Evolutionary conservation across 768 basidiomycete species (phyloP).

Genomic region (Phlebiopsis gigantea): DNA sequence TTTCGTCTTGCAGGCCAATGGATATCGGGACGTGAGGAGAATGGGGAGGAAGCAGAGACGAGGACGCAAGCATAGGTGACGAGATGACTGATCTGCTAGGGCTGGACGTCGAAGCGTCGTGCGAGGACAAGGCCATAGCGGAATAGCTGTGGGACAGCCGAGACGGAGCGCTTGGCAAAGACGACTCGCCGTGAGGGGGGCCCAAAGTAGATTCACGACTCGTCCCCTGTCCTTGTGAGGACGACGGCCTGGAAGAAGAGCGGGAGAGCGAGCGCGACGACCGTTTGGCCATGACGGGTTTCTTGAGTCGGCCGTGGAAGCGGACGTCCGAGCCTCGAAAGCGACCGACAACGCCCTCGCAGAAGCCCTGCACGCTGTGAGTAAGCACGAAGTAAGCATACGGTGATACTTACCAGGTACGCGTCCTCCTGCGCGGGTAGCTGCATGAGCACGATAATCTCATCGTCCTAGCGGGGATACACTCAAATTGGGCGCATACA

Average conservation of each 20-base stretch:
- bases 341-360: conserved; percentile 81
- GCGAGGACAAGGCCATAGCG: background rate
- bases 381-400: background rate
- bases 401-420: conserved; percentile 51
- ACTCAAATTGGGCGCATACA: conserved; percentile 17
- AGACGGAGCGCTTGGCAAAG: conserved; percentile 5
- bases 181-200: conserved; percentile 15
- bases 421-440: conserved; percentile 45
- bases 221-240: conserved; percentile 18
- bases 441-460: conserved; percentile 75
- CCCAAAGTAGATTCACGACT: conserved; percentile 5
- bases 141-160: conserved; percentile 8
- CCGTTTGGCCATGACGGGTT: conserved; percentile 72
- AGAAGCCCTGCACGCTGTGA: conserved; percentile 55
- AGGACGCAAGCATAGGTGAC: background rate
- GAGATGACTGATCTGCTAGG: background rate
- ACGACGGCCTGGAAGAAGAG: conserved; percentile 20
- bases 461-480: conserved; percentile 52
- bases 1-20: background rate
- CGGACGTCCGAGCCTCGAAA: conserved; percentile 60
- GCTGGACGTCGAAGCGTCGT: background rate
- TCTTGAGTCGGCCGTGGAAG: conserved; percentile 73
- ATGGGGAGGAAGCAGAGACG: background rate
- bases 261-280: conserved; percentile 26
- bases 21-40: background rate